Evolutionary conservation across 306 rosid species (phyloP).

Genomic region (Morella rubra): DNA sequence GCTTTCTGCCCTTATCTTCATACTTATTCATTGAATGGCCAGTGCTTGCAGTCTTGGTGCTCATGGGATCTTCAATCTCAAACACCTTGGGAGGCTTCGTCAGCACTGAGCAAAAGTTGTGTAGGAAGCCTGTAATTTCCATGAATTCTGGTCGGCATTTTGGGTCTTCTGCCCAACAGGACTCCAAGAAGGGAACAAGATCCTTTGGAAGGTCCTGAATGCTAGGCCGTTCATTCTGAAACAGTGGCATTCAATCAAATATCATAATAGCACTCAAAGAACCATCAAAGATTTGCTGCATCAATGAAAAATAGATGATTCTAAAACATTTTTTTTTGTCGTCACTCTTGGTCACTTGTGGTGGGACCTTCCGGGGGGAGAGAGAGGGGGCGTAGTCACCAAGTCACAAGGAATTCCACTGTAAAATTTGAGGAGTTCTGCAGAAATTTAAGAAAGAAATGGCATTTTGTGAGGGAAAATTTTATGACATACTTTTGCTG

Average conservation of each 20-base stretch:
- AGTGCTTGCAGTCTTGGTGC: not conserved
- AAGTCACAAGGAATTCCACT: too few species aligned
- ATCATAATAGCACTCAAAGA: not conserved
- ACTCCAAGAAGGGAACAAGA: conserved; percentile 44
- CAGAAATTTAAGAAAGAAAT: not conserved
- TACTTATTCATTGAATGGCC: not conserved
- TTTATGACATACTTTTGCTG: conserved; percentile 39
- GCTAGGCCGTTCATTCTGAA: conserved; percentile 52
- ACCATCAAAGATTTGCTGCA: not conserved
- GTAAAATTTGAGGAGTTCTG: not conserved
- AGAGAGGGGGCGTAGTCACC: too few species aligned
- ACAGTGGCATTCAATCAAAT: conserved; percentile 12
- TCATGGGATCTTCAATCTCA: conserved; percentile 27
- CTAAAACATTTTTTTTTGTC: not conserved
- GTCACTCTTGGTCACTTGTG: too few species aligned
- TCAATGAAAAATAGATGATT: not conserved
- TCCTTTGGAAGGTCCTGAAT: conserved; percentile 44
- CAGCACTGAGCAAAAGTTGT: conserved; percentile 2
- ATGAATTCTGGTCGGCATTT: conserved; percentile 49
- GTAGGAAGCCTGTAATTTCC: conserved; percentile 36
- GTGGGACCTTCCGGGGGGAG: too few species aligned
- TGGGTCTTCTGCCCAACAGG: conserved; percentile 68
- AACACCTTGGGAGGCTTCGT: not conserved
- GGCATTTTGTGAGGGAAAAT: not conserved
- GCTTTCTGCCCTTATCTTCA: conserved; percentile 6